Evolutionary conservation across 1,139 yeast genomes (phyloP).

Genomic region (Yamadazyma atmosphaerica): DNA sequence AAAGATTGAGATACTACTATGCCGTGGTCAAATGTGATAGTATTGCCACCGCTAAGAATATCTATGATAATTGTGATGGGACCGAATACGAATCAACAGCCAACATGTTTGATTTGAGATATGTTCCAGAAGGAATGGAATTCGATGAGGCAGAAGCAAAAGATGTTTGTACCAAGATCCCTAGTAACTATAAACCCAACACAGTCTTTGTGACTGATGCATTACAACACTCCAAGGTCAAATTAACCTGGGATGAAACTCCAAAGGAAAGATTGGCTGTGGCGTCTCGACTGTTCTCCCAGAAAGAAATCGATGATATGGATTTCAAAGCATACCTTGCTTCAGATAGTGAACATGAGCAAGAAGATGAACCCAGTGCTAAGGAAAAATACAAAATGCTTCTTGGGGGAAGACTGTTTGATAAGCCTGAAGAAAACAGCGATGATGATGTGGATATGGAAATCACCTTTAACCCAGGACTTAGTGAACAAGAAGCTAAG

Average conservation of each 20-base stretch:
- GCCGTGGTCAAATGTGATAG: constrained; percentile 90
- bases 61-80: constrained; percentile 89
- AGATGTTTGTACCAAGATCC: constrained; percentile 71
- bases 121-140: constrained; percentile 87
- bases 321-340: constrained; percentile 96
- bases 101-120: constrained; percentile 87
- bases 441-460: constrained; percentile 88
- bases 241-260: constrained; percentile 97
- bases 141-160: constrained; percentile 73
- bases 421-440: constrained; percentile 38
- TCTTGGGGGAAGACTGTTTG: constrained; percentile 47
- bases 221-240: constrained; percentile 88
- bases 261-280: constrained; percentile 86
- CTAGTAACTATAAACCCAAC: constrained; percentile 78
- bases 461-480: constrained; percentile 91
- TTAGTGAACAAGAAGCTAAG: constrained; percentile 46
- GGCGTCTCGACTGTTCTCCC: constrained; percentile 79
- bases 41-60: constrained; percentile 66
- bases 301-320: constrained; percentile 92
- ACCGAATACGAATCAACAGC: constrained; percentile 96
- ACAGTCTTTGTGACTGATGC: constrained; percentile 86
- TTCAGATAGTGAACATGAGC: constrained; percentile 67
- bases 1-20: constrained; percentile 84
- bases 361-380: constrained; percentile 43
- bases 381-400: constrained; percentile 68